A percentile compares a stretch with the other conserved stretches of the same genome.
phyloP scores from a whole-genome alignment of 1,284 basidiomycete genomes.

The Ganoderma lingzhi region DNA sequence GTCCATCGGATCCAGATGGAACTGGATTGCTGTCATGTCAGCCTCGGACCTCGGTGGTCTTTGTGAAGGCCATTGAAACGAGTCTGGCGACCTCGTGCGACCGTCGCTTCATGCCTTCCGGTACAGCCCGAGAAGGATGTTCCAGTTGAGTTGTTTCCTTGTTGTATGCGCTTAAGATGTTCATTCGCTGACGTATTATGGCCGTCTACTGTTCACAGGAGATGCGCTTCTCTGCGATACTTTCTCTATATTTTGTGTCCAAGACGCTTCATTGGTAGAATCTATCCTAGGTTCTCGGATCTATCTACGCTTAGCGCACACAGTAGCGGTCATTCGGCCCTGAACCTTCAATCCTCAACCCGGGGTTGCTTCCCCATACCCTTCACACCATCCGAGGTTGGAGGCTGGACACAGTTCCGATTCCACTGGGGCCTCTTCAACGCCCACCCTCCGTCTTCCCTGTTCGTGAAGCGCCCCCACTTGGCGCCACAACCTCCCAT shows the following conservation, averaged over 20 bases:
- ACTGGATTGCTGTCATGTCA: background rate
- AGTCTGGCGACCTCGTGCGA: no score
- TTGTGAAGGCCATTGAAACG: background rate
- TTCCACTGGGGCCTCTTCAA: slow-evolving; percentile 1
- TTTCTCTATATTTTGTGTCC: background rate
- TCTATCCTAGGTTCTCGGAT: background rate
- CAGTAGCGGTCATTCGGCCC: background rate
- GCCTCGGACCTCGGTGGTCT: slow-evolving; percentile 7
- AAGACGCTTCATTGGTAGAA: background rate
- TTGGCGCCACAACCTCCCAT: background rate
- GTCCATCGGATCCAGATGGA: background rate
- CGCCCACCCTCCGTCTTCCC: background rate
- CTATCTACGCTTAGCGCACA: background rate
- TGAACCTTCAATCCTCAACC: background rate
- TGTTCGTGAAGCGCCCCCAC: background rate
- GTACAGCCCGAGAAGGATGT: background rate
- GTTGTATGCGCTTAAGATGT: background rate
- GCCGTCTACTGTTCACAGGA: background rate
- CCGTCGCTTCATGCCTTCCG: background rate
- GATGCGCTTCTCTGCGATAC: background rate
- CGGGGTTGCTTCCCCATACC: background rate
- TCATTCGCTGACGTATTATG: background rate
- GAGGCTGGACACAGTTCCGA: background rate
- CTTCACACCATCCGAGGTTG: background rate
- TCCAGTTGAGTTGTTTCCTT: background rate